phyloP scores from a whole-genome alignment of 495 filamentous ascomycete genomes.

The Neurospora sp. region DNA sequence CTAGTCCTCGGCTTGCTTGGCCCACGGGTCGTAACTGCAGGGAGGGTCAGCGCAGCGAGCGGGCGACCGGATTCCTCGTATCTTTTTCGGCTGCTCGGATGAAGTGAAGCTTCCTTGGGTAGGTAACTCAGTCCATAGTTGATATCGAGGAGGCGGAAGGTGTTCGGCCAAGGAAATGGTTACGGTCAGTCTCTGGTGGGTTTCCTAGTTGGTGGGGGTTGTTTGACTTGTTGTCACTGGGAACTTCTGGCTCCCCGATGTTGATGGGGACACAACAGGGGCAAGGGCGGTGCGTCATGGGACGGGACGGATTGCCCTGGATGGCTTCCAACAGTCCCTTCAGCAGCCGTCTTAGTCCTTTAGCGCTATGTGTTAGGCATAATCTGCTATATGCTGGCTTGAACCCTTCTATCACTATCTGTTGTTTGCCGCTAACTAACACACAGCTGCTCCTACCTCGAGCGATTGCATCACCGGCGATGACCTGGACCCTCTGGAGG shows the following conservation, averaged over 20 bases:
- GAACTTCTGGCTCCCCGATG: not conserved
- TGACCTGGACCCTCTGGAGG: not conserved
- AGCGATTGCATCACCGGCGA: not conserved
- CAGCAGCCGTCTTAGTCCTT: not conserved
- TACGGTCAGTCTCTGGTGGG: not conserved
- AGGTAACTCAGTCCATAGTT: not conserved
- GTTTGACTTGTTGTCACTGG: not conserved
- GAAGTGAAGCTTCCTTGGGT: not conserved
- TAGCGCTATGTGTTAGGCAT: not conserved
- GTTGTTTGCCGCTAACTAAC: not conserved
- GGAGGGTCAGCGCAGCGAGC: not conserved
- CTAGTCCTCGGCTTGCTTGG: not conserved
- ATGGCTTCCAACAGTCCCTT: not conserved
- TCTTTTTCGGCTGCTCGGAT: not conserved
- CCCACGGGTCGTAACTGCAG: not conserved
- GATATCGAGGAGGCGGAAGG: not conserved
- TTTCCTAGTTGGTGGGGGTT: not conserved
- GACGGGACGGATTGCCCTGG: not conserved
- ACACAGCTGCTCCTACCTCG: not conserved
- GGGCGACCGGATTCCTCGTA: not conserved
- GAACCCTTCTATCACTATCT: not conserved
- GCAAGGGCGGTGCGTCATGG: not conserved
- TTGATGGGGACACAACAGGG: not conserved
- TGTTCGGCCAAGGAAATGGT: not conserved
- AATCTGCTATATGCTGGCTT: not conserved